These are phyloP conservation scores for Podospora appendiculata DNA, from an alignment of 495 filamentous ascomycete species.

Conservation along the genomic window DNA sequence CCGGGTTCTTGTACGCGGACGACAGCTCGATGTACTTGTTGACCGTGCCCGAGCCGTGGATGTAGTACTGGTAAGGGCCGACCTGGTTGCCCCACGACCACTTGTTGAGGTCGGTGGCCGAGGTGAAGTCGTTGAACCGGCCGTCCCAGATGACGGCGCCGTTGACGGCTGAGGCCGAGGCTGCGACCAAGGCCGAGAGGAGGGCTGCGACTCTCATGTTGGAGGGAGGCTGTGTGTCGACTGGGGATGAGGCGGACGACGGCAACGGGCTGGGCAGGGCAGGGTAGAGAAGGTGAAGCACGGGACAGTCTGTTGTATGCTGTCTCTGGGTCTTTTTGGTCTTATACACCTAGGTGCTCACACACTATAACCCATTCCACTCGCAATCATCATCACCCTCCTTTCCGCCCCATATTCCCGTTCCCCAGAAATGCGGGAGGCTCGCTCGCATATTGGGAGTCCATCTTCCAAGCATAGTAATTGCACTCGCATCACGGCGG, in stretches of 20 bases:
- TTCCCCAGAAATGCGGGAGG: too few relatives aligned
- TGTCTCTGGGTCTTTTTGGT: not conserved
- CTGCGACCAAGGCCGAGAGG: slow-evolving; percentile 5
- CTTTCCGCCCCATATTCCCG: too few relatives aligned
- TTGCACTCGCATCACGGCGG: not conserved
- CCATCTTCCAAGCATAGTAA: not conserved
- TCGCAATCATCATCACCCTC: too few relatives aligned
- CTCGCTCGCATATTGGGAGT: not conserved
- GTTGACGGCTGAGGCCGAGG: slow-evolving; percentile 5
- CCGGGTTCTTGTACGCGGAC: slow-evolving; percentile 53
- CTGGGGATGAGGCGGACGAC: not conserved
- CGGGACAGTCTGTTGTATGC: not conserved
- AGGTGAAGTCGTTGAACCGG: slow-evolving; percentile 49
- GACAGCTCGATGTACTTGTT: slow-evolving; percentile 49
- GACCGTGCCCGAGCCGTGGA: slow-evolving; percentile 49
- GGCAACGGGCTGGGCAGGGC: not conserved
- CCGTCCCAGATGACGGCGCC: slow-evolving; percentile 52
- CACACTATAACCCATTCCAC: not conserved
- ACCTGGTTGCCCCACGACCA: slow-evolving; percentile 63
- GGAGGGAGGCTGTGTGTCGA: not conserved
- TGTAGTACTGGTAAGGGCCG: slow-evolving; percentile 67
- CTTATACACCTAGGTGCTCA: not conserved
- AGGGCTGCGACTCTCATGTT: slow-evolving; percentile 19
- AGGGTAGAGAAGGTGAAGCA: not conserved
- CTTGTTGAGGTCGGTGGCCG: slow-evolving; percentile 41